Conservation (phyloP, 2,329 filamentous ascomycete genomes). For the Botrytis cinerea region DNA sequence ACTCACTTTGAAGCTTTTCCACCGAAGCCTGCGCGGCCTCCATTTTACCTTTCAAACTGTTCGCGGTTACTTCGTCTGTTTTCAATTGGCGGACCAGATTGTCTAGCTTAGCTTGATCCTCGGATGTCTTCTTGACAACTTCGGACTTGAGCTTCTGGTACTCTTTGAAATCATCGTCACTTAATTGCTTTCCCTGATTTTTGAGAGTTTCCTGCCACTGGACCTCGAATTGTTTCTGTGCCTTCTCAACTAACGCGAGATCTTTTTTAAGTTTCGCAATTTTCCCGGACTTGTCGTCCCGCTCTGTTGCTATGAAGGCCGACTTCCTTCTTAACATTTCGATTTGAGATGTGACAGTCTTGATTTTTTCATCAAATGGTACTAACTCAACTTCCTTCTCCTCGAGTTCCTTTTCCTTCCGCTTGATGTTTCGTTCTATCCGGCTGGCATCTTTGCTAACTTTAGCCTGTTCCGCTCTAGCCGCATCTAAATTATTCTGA, state of each 20-base stretch:
- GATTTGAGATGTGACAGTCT: constrained; percentile 71
- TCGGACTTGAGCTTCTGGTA: constrained; percentile 84
- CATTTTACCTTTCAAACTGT: constrained; percentile 84
- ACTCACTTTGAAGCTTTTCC: constrained; percentile 72
- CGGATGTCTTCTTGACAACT: constrained; percentile 78
- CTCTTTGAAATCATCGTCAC: constrained; percentile 81
- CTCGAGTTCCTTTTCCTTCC: constrained; percentile 84
- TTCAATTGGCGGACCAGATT: constrained; percentile 86
- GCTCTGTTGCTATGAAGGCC: constrained; percentile 71
- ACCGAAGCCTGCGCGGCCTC: constrained; percentile 74
- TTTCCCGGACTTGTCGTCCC: constrained; percentile 66
- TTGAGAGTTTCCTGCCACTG: constrained; percentile 84
- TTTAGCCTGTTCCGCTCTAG: constrained; percentile 79
- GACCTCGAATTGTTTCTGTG: constrained; percentile 82
- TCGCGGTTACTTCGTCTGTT: constrained; percentile 87
- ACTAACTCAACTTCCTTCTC: constrained; percentile 83
- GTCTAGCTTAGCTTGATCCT: constrained; percentile 80
- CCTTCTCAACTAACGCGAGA: constrained; percentile 82
- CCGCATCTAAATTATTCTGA: constrained; percentile 75
- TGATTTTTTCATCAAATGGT: constrained; percentile 89
- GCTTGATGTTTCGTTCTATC: constrained; percentile 81
- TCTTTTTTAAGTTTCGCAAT: constrained; percentile 79
- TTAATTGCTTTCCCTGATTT: constrained; percentile 84
- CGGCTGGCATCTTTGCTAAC: constrained; percentile 75
- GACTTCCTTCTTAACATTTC: constrained; percentile 68